These are phyloP conservation scores for Orbilia brochopaga DNA, from an alignment of 2,329 filamentous ascomycete species.

Conservation along the genomic window DNA sequence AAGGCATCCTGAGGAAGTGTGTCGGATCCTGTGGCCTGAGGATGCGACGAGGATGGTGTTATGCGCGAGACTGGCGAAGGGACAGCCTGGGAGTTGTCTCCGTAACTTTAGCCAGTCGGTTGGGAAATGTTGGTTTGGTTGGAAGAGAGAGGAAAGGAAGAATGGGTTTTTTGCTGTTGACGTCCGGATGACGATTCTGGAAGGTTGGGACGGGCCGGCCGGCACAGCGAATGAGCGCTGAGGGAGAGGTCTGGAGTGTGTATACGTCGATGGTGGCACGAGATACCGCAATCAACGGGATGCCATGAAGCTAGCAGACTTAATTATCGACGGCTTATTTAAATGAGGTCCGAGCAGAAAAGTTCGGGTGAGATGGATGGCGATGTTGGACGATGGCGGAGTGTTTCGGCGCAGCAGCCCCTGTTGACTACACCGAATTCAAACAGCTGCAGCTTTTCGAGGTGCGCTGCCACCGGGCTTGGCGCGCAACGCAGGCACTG, in stretches of 20 bases:
- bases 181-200: conserved; percentile 22
- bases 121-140: conserved; percentile 7
- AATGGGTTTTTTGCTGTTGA: conserved; percentile 3
- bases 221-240: conserved; percentile 12
- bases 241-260: not conserved
- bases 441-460: no score
- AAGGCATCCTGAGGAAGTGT: conserved; percentile 4
- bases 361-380: not conserved
- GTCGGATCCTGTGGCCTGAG: conserved; percentile 35
- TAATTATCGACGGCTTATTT: not conserved
- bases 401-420: not conserved
- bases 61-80: no score
- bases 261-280: not conserved
- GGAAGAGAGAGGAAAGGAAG: conserved; percentile 10
- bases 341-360: not conserved
- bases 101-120: no score
- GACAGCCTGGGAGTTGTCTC: not conserved
- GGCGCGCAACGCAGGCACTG: not conserved
- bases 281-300: no score
- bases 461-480: conserved; percentile 11
- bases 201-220: conserved; percentile 17
- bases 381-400: not conserved
- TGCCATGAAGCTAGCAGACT: no score
- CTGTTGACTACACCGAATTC: no score
- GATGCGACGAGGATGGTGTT: conserved; percentile 14